Conservation (phyloP, 2,329 filamentous ascomycete genomes). For the Colletotrichum costaricense region DNA sequence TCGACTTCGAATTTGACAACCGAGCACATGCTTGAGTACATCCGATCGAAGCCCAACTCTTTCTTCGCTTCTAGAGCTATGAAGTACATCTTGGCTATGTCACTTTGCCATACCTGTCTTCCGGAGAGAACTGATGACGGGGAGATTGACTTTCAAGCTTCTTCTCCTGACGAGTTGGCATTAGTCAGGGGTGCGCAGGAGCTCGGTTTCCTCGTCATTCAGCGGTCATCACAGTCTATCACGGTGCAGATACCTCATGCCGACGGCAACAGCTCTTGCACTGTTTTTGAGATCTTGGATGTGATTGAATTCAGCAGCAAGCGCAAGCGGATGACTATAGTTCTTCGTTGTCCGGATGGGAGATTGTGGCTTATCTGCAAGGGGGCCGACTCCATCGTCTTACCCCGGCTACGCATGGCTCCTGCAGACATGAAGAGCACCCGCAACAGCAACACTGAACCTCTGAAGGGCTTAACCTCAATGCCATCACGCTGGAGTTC, state of each 20-base stretch:
- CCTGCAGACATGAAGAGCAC: constrained; percentile 81
- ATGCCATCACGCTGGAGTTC: constrained; percentile 65
- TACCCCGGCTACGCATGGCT: constrained; percentile 80
- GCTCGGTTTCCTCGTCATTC: constrained; percentile 81
- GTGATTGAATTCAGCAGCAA: constrained; percentile 92
- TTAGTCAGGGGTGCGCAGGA: constrained; percentile 87
- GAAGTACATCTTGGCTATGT: constrained; percentile 85
- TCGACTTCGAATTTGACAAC: constrained; percentile 68
- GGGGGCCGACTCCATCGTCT: constrained; percentile 85
- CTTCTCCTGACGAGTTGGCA: constrained; percentile 90
- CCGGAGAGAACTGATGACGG: constrained; percentile 81
- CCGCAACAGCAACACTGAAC: constrained; percentile 68
- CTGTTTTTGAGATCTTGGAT: constrained; percentile 83
- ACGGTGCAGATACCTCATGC: constrained; percentile 58
- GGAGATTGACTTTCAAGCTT: constrained; percentile 81
- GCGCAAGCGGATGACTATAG: constrained; percentile 89
- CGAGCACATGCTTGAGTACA: constrained; percentile 80
- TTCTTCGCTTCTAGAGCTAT: constrained; percentile 82
- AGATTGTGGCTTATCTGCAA: constrained; percentile 88
- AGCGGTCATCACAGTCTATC: constrained; percentile 78
- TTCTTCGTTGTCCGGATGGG: constrained; percentile 86
- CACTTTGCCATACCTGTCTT: constrained; percentile 90
- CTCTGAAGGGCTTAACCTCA: constrained; percentile 64
- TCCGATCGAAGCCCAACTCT: constrained; percentile 79
- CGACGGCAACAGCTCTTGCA: constrained; percentile 54